Conservation (phyloP, 139 green algal species). For the Zygnema circumcarinatum region DNA sequence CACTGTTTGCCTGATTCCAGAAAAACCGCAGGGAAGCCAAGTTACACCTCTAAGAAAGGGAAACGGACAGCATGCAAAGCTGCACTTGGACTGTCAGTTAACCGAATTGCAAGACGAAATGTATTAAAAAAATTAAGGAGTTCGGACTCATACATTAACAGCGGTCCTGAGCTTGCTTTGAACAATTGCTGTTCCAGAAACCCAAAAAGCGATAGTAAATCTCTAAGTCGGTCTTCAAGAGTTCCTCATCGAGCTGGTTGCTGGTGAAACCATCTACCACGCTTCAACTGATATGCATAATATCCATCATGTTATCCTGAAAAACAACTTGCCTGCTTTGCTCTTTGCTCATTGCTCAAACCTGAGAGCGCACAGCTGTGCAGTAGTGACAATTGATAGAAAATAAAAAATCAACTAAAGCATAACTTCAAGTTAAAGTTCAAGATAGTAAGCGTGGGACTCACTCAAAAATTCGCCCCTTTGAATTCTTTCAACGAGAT, state of each 20-base stretch:
- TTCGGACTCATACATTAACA: background rate
- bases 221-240: no score
- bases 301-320: background rate
- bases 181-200: background rate
- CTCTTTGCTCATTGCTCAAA: no score
- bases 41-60: background rate
- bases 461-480: conserved; percentile 21
- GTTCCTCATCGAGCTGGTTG: no score
- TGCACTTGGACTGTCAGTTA: no score
- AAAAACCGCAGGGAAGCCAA: conserved; percentile 9
- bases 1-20: conserved; percentile 42
- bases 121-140: no score
- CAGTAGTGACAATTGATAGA: background rate
- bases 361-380: no score
- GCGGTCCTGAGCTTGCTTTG: background rate
- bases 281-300: no score
- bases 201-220: no score
- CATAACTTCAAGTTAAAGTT: no score
- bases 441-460: background rate
- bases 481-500: conserved; percentile 18
- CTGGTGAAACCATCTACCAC: no score
- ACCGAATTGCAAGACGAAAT: no score
- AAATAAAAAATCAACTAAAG: background rate
- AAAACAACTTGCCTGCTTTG: background rate
- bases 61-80: conserved; percentile 8